phyloP scores from a whole-genome alignment of 1,284 basidiomycete species.

The Amylostereum chailletii region DNA sequence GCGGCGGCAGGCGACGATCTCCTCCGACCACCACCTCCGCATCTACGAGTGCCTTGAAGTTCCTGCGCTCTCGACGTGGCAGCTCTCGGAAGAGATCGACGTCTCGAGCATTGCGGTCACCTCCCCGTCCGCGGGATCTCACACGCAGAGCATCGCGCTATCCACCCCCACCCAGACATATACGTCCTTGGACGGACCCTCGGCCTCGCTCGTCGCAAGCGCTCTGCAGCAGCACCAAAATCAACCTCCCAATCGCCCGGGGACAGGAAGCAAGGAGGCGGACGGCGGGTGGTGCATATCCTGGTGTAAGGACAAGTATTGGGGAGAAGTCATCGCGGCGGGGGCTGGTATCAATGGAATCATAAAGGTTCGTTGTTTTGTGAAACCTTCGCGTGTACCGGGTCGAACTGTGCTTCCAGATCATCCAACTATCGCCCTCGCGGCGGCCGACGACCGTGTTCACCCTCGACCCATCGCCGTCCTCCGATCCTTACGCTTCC shows the following conservation, averaged over 20 bases:
- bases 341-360: constrained; percentile 64
- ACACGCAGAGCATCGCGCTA: constrained; percentile 43
- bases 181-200: constrained; percentile 44
- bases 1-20: constrained; percentile 63
- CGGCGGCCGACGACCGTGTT: constrained; percentile 29
- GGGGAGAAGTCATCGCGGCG: constrained; percentile 82
- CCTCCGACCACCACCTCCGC: constrained; percentile 79
- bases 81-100: constrained; percentile 73
- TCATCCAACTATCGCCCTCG: constrained; percentile 52
- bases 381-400: not conserved
- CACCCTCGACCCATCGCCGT: constrained; percentile 23
- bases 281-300: constrained; percentile 88
- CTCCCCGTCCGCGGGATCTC: constrained; percentile 29
- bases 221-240: constrained; percentile 49
- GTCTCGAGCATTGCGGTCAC: constrained; percentile 42
- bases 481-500: constrained; percentile 24
- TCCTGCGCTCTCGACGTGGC: constrained; percentile 74
- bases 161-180: constrained; percentile 63
- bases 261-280: constrained; percentile 61
- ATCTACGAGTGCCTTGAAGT: constrained; percentile 88
- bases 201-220: constrained; percentile 50
- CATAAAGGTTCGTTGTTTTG: constrained; percentile 49
- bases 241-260: constrained; percentile 34
- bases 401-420: constrained; percentile 21
- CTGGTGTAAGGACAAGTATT: constrained; percentile 92